Evolutionary conservation across 352 stramenopile genomes (phyloP).

Genomic region (Pythium aristosporum): DNA sequence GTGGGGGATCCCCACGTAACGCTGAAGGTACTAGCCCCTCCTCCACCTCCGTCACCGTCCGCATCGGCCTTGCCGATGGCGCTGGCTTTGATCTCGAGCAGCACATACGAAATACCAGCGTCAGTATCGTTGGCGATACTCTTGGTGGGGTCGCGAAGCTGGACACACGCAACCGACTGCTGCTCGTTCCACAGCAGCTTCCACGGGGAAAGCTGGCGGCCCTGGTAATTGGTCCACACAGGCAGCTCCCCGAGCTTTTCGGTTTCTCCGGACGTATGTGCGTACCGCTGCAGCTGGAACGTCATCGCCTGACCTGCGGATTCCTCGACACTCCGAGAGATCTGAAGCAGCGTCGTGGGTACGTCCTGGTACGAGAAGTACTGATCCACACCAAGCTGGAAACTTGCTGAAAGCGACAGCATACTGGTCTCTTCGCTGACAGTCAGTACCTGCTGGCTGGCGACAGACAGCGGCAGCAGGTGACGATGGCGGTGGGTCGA

Average conservation of each 20-base stretch:
- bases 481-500: constrained; percentile 24
- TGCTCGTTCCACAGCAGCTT: constrained; percentile 37
- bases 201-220: constrained; percentile 48
- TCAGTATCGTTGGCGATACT: constrained; percentile 6
- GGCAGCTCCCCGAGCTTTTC: constrained; percentile 50
- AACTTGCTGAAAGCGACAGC: constrained; percentile 25
- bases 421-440: neutral
- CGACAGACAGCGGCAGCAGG: constrained; percentile 11
- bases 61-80: neutral
- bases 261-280: constrained; percentile 41
- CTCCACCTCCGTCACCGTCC: constrained; percentile 15
- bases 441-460: constrained; percentile 5
- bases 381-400: constrained; percentile 58
- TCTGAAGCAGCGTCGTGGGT: constrained; percentile 41
- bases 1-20: constrained; percentile 39
- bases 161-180: constrained; percentile 51
- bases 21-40: constrained; percentile 4
- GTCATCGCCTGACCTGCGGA: neutral
- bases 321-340: constrained; percentile 30
- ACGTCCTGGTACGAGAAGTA: constrained; percentile 65
- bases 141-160: constrained; percentile 38
- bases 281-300: constrained; percentile 55
- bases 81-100: constrained; percentile 41
- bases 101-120: constrained; percentile 39
- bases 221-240: constrained; percentile 60